Conservation (phyloP, 106 monocot genomes). For the Dendrobium nobile region DNA sequence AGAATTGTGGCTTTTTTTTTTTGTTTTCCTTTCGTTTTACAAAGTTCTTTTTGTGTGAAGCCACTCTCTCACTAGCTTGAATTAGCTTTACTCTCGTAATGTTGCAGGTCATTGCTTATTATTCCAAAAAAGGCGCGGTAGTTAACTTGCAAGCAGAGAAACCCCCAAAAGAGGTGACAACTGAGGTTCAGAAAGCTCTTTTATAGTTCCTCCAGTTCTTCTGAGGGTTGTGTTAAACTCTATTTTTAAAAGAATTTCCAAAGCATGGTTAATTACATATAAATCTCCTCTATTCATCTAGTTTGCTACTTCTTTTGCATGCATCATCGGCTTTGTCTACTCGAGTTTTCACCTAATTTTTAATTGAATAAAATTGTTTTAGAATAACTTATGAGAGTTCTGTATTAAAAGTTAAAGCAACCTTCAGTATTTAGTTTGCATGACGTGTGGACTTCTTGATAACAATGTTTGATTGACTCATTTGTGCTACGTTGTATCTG, state of each 20-base stretch:
- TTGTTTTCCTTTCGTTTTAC: neutral
- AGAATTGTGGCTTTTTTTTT: too few species aligned
- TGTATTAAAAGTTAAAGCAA: neutral
- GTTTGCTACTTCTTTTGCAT: neutral
- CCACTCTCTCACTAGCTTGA: neutral
- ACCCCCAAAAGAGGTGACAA: slow-evolving; percentile 28
- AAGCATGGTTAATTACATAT: neutral
- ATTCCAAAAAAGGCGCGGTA: slow-evolving; percentile 21
- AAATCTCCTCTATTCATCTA: neutral
- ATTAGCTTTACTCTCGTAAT: neutral
- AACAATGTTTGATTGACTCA: too few species aligned
- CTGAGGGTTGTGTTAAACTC: neutral
- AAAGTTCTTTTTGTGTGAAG: neutral
- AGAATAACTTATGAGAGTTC: neutral
- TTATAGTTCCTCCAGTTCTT: neutral
- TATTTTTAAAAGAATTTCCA: neutral
- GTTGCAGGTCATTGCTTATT: slow-evolving; percentile 34
- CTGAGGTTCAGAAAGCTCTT: slow-evolving; percentile 29
- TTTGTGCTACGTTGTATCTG: too few species aligned
- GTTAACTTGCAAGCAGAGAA: slow-evolving; percentile 29
- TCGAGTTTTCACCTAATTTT: neutral
- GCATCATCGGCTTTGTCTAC: slow-evolving; percentile 4
- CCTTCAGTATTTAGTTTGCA: too few species aligned
- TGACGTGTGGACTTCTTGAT: too few species aligned
- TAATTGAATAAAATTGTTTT: neutral